A percentile compares a stretch with the other conserved stretches of the same genome.
Conservation (phyloP, 2,329 filamentous ascomycete species). For the Pseudogymnoascus sp. region DNA sequence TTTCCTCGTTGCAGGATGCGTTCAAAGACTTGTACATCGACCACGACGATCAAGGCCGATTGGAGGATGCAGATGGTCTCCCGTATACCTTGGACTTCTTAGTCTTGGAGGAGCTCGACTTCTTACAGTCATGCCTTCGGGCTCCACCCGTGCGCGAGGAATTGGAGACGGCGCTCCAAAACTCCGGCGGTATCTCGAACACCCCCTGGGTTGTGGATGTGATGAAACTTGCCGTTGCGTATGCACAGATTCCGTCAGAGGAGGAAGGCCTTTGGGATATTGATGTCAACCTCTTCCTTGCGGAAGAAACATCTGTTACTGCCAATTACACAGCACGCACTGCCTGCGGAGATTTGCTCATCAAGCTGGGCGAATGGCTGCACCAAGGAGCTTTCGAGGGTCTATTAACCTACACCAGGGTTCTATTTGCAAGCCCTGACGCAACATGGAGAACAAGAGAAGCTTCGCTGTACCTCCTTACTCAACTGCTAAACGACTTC, state of each 20-base stretch:
- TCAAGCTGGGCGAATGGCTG: constrained; percentile 90
- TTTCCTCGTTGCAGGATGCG: constrained; percentile 61
- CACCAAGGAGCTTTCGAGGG: constrained; percentile 68
- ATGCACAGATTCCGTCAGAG: constrained; percentile 83
- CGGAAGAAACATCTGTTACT: constrained; percentile 89
- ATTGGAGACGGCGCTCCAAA: constrained; percentile 68
- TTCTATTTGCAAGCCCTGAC: constrained; percentile 55
- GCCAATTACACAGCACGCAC: constrained; percentile 94
- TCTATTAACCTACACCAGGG: constrained; percentile 67
- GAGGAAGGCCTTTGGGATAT: constrained; percentile 96
- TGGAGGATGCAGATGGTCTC: constrained; percentile 86
- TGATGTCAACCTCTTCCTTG: constrained; percentile 89
- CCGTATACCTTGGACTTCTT: constrained; percentile 93
- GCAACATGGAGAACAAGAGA: constrained; percentile 61
- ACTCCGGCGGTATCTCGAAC: constrained; percentile 50
- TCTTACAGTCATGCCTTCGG: constrained; percentile 83
- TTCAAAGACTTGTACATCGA: constrained; percentile 82
- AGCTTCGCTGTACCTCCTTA: constrained; percentile 75
- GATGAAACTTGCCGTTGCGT: constrained; percentile 75
- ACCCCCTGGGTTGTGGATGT: constrained; percentile 81
- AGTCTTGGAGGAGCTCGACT: constrained; percentile 87
- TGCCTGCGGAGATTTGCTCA: constrained; percentile 82
- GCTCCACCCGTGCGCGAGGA: constrained; percentile 83
- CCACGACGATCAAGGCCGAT: constrained; percentile 73
- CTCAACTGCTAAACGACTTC: constrained; percentile 76